Evolutionary conservation across 2,329 filamentous ascomycete genomes (phyloP).

Genomic region (Fusarium pseudocircinatum): DNA sequence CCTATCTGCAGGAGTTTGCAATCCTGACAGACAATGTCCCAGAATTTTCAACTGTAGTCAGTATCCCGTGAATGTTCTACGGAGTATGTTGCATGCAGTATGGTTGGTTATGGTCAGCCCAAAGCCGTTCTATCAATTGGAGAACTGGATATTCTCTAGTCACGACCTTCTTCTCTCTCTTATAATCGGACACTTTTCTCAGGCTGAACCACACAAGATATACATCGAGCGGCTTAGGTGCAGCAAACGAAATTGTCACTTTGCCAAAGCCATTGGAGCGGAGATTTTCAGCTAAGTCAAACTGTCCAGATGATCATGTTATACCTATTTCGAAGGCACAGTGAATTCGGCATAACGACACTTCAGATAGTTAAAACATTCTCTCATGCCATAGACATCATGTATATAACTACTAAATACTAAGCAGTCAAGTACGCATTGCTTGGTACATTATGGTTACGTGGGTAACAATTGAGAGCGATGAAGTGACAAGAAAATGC

Average conservation of each 20-base stretch:
- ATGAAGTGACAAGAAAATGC: fast-evolving
- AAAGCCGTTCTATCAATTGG: fast-evolving
- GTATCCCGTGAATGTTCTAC: not conserved
- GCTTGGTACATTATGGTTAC: fast-evolving
- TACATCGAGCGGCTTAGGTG: no score
- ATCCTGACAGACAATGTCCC: fast-evolving
- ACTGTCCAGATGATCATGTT: not conserved
- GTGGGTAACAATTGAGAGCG: fast-evolving
- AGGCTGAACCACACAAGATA: no score
- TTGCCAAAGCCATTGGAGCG: not conserved
- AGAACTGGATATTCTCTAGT: not conserved
- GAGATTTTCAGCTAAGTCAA: not conserved
- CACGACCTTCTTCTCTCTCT: no score
- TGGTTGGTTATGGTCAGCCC: no score
- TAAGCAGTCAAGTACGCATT: fast-evolving
- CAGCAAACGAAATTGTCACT: not conserved
- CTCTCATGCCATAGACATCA: not conserved
- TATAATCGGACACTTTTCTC: not conserved
- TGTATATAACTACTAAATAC: no score
- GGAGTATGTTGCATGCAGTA: no score
- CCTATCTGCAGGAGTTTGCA: not conserved
- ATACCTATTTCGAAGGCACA: fast-evolving
- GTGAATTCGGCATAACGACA: fast-evolving
- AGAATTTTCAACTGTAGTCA: not conserved
- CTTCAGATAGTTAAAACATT: not conserved